Conservation (phyloP, 208 protist species). For the Naegleria fowleri region DNA sequence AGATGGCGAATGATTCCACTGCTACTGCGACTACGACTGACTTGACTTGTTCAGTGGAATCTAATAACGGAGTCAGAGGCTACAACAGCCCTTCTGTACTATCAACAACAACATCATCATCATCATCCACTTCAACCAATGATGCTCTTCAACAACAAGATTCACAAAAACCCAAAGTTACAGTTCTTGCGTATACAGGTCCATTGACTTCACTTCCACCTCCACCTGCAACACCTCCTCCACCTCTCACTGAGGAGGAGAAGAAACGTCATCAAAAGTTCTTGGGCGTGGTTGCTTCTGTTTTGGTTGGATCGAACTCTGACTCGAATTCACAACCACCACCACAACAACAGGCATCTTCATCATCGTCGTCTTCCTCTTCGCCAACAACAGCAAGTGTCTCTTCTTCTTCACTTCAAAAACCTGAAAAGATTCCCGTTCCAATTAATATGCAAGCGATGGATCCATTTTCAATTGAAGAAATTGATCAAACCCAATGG, state of each 20-base stretch:
- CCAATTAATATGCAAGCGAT: neutral
- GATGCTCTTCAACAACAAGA: too few species aligned
- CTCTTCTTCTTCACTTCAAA: too few species aligned
- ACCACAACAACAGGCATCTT: neutral
- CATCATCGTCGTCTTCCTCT: too few species aligned
- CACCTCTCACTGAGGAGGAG: neutral
- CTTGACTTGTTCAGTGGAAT: too few species aligned
- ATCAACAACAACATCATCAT: too few species aligned
- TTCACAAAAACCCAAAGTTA: neutral
- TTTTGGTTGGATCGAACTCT: neutral
- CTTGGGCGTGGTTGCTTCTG: neutral
- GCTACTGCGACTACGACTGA: too few species aligned
- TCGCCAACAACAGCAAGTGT: too few species aligned
- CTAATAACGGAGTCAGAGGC: too few species aligned
- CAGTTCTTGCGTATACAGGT: neutral
- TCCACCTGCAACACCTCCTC: neutral
- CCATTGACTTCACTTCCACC: neutral
- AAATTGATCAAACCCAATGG: constrained; percentile 5
- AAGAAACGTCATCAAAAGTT: neutral
- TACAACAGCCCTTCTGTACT: too few species aligned
- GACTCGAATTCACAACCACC: neutral
- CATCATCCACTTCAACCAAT: too few species aligned
- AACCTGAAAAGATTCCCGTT: neutral
- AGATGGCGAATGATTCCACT: too few species aligned
- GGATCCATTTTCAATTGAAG: neutral